These are phyloP conservation scores for Endotrypanum monterogeii DNA, from an alignment of 208 protist genomes.

Conservation along the genomic window DNA sequence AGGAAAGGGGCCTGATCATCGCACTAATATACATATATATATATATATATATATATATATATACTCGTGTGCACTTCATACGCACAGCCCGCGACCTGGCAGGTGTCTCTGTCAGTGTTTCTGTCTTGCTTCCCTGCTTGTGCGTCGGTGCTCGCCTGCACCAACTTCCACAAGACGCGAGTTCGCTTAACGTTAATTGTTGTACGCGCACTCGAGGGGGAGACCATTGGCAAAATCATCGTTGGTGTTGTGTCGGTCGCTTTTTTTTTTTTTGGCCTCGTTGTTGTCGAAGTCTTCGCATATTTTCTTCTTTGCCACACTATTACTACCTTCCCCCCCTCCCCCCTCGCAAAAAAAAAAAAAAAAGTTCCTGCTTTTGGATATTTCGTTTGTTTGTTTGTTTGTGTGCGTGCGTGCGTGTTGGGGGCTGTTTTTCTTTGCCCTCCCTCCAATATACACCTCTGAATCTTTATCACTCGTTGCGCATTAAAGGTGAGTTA, in stretches of 20 bases:
- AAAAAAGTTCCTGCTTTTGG: background rate
- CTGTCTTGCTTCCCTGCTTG: too few relatives aligned
- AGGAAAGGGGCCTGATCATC: too few relatives aligned
- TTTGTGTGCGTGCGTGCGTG: constrained; percentile 7
- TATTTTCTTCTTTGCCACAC: too few relatives aligned
- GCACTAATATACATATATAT: constrained; percentile 4
- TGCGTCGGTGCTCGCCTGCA: too few relatives aligned
- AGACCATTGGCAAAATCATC: constrained; percentile 1
- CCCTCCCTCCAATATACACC: background rate
- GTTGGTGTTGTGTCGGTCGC: background rate
- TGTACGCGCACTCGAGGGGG: background rate
- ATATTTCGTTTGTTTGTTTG: constrained; percentile 8
- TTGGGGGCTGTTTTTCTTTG: background rate
- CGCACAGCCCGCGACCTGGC: background rate
- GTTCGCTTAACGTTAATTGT: too few relatives aligned
- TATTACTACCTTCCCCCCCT: too few relatives aligned
- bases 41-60: constrained; percentile 29
- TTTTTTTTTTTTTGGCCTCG: background rate
- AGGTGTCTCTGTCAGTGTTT: too few relatives aligned
- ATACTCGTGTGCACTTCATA: constrained; percentile 7
- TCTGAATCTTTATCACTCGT: too few relatives aligned
- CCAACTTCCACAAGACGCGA: too few relatives aligned
- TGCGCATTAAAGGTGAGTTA: too few relatives aligned
- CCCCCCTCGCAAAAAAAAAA: too few relatives aligned
- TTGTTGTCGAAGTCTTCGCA: background rate